Conservation (phyloP, 177 flowering plant species). For the Vitis hybrid region DNA sequence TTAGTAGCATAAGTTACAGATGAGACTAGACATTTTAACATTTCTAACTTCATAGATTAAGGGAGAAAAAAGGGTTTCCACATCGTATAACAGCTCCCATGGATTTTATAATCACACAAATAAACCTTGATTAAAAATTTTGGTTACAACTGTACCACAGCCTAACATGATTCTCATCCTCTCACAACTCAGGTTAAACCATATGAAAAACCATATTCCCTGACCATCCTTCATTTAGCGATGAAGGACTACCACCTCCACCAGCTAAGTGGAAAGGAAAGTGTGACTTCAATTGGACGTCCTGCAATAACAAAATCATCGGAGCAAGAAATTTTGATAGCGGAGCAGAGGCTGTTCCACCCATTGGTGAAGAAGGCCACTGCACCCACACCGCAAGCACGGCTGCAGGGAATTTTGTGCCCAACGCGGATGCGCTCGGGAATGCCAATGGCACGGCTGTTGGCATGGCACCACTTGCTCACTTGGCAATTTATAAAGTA, state of each 20-base stretch:
- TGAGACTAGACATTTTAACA: too few relatives aligned
- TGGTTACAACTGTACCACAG: too few relatives aligned
- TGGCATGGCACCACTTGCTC: constrained; percentile 53
- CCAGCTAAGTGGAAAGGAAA: constrained; percentile 46
- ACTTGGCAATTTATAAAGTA: constrained; percentile 51
- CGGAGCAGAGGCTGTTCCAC: constrained; percentile 6
- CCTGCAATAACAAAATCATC: constrained; percentile 38
- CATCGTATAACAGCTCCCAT: too few relatives aligned
- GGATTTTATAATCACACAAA: too few relatives aligned
- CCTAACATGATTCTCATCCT: too few relatives aligned
- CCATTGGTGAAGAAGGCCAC: constrained; percentile 35
- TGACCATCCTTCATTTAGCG: constrained; percentile 49
- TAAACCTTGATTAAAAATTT: too few relatives aligned
- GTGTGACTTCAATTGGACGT: constrained; percentile 22
- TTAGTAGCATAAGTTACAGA: too few relatives aligned
- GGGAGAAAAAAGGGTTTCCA: too few relatives aligned
- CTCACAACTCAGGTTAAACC: too few relatives aligned
- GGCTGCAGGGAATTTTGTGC: constrained; percentile 37
- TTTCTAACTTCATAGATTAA: too few relatives aligned
- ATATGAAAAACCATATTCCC: constrained; percentile 18
- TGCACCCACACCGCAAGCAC: constrained; percentile 58
- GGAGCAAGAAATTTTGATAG: constrained; percentile 37
- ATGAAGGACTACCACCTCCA: constrained; percentile 48
- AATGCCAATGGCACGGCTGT: constrained; percentile 44
- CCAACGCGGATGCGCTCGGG: constrained; percentile 30